Conservation (phyloP, 495 filamentous ascomycete species). For the Diplogelasinospora grovesii region DNA sequence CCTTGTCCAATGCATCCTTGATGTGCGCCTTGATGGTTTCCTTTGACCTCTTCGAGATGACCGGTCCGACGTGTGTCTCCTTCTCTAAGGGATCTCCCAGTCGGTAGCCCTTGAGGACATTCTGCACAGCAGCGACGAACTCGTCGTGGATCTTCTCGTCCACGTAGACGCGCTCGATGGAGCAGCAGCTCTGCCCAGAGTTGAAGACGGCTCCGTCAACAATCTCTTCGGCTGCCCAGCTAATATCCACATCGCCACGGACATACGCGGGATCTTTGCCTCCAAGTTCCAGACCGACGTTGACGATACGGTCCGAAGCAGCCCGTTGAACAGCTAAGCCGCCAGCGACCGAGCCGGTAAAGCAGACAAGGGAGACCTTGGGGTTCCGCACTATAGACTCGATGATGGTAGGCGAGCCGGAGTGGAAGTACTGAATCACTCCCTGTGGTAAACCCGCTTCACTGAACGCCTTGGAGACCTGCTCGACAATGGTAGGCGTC, state of each 20-base stretch:
- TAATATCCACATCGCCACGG: slow-evolving; percentile 74
- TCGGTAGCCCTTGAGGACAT: slow-evolving; percentile 80
- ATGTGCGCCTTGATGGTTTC: slow-evolving; percentile 75
- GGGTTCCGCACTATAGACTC: slow-evolving; percentile 69
- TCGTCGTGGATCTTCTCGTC: slow-evolving; percentile 73
- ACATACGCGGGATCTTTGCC: slow-evolving; percentile 93
- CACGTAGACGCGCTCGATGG: slow-evolving; percentile 88
- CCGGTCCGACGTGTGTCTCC: slow-evolving; percentile 78
- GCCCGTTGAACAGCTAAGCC: slow-evolving; percentile 80
- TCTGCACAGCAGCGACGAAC: slow-evolving; percentile 71
- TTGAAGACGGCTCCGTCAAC: slow-evolving; percentile 95
- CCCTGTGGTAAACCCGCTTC: slow-evolving; percentile 73
- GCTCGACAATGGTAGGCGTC: slow-evolving; percentile 84
- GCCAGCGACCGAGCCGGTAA: slow-evolving; percentile 88
- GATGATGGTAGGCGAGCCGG: slow-evolving; percentile 63
- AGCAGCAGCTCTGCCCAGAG: slow-evolving; percentile 94
- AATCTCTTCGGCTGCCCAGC: slow-evolving; percentile 87
- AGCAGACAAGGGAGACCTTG: slow-evolving; percentile 69
- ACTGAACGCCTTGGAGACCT: slow-evolving; percentile 63
- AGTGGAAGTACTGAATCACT: slow-evolving; percentile 85
- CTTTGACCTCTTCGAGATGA: slow-evolving; percentile 70
- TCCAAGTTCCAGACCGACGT: slow-evolving; percentile 81
- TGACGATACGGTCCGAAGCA: slow-evolving; percentile 70
- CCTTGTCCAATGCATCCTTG: slow-evolving; percentile 75
- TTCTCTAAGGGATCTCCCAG: slow-evolving; percentile 78